Conservation (phyloP, 495 filamentous ascomycete genomes). For the Trichocladium uniseriatum region DNA sequence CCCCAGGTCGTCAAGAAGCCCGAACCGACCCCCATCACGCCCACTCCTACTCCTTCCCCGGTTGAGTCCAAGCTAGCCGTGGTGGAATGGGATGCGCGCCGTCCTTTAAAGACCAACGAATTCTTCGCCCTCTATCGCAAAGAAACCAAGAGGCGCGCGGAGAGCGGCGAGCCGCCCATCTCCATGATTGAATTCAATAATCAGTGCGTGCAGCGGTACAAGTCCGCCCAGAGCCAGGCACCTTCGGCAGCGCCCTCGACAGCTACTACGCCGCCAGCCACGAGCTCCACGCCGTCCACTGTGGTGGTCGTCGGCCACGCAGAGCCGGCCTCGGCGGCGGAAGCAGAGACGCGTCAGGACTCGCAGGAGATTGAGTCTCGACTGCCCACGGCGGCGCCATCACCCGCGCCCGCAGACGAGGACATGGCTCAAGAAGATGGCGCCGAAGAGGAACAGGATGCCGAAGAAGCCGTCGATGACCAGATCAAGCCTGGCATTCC, state of each 20-base stretch:
- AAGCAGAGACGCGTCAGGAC: constrained; percentile 4
- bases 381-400: constrained; percentile 20
- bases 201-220: constrained; percentile 12
- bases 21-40: constrained; percentile 12
- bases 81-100: constrained; percentile 16
- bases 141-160: constrained; percentile 11
- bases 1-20: not conserved
- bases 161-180: constrained; percentile 13
- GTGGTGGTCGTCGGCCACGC: not conserved
- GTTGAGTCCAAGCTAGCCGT: not conserved
- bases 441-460: constrained; percentile 20
- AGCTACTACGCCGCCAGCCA: not conserved
- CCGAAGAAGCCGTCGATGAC: constrained; percentile 14
- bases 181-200: constrained; percentile 20
- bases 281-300: not conserved
- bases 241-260: not conserved
- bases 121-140: constrained; percentile 16
- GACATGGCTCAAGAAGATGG: constrained; percentile 12
- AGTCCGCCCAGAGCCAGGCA: constrained; percentile 5
- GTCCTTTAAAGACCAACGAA: constrained; percentile 10
- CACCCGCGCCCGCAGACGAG: constrained; percentile 18
- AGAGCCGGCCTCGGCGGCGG: not conserved
- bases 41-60: constrained; percentile 10
- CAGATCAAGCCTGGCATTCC: constrained; percentile 1
- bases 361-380: constrained; percentile 15